phyloP scores from a whole-genome alignment of 192 early-diverging fungal species.

The Podila clonocystis region DNA sequence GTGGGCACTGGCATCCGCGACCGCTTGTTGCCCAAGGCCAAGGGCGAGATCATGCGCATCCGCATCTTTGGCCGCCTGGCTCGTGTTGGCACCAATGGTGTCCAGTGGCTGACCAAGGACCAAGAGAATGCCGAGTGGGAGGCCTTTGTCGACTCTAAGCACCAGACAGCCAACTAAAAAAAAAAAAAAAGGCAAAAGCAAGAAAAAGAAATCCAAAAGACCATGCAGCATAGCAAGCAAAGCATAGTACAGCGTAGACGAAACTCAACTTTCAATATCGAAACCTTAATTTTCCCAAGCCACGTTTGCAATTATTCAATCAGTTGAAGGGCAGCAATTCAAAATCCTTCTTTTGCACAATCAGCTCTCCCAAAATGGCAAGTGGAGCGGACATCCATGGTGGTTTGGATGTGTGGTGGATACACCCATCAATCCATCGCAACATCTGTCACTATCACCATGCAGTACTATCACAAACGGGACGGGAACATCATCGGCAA shows the following conservation, averaged over 20 bases:
- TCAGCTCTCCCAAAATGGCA: background rate
- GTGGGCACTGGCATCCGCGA: slow-evolving; percentile 69
- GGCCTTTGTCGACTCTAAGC: slow-evolving; percentile 26
- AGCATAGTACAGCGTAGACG: background rate
- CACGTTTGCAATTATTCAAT: slow-evolving; percentile 1
- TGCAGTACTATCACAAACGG: too few relatives aligned
- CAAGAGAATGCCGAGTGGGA: slow-evolving; percentile 62
- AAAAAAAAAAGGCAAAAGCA: too few relatives aligned
- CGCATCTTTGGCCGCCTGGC: slow-evolving; percentile 61
- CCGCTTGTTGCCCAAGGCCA: slow-evolving; percentile 68
- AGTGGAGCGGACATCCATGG: background rate
- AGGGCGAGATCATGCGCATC: slow-evolving; percentile 66
- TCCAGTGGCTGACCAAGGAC: slow-evolving; percentile 48
- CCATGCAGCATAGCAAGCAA: too few relatives aligned
- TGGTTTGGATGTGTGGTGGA: background rate
- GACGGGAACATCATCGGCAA: too few relatives aligned
- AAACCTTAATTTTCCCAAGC: slow-evolving; percentile 5
- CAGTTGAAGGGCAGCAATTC: background rate
- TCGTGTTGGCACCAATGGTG: slow-evolving; percentile 30
- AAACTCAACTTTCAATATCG: background rate
- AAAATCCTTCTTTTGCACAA: background rate
- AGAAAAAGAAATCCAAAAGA: too few relatives aligned
- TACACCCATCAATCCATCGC: too few relatives aligned
- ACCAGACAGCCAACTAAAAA: too few relatives aligned
- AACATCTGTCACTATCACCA: too few relatives aligned